phyloP scores from a whole-genome alignment of 345 rosid genomes.

The Gynandropsis gynandra region DNA sequence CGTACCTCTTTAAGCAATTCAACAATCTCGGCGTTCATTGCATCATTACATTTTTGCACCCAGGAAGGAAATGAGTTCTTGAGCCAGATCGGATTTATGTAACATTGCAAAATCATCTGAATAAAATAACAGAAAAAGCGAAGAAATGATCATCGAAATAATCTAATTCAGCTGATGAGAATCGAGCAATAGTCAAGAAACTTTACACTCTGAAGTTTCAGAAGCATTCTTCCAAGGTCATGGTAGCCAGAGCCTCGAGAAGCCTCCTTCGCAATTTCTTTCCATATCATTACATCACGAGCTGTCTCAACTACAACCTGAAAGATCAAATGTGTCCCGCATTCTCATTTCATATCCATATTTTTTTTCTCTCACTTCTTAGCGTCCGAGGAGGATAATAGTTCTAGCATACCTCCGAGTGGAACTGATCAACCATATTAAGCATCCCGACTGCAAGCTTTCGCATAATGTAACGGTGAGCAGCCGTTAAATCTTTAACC shows the following conservation, averaged over 20 bases:
- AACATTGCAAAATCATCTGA: slow-evolving; percentile 72
- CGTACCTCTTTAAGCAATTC: slow-evolving; percentile 88
- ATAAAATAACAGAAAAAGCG: slow-evolving; percentile 18
- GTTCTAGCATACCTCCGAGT: slow-evolving; percentile 45
- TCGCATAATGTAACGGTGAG: slow-evolving; percentile 72
- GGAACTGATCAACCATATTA: slow-evolving; percentile 81
- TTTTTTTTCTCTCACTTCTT: no score
- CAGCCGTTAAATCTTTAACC: slow-evolving; percentile 79
- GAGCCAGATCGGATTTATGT: slow-evolving; percentile 65
- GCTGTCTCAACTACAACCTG: slow-evolving; percentile 77
- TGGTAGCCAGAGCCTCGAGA: slow-evolving; percentile 68
- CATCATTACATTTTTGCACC: slow-evolving; percentile 59
- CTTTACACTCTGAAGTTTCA: slow-evolving; percentile 77
- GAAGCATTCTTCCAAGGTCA: slow-evolving; percentile 84
- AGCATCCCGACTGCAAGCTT: slow-evolving; percentile 84
- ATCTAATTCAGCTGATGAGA: neutral
- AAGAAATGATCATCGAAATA: slow-evolving; percentile 1
- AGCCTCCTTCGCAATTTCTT: slow-evolving; percentile 87
- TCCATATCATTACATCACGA: slow-evolving; percentile 73
- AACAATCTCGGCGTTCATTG: slow-evolving; percentile 68
- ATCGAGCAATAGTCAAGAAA: slow-evolving; percentile 8
- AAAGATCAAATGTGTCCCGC: slow-evolving; percentile 20
- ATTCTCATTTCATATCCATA: neutral
- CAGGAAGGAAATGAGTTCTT: slow-evolving; percentile 49
- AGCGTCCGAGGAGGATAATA: no score